Percentiles rank a stretch among this genome's conserved stretches.
These are phyloP conservation scores for Ilyonectria robusta DNA, from an alignment of 2,329 filamentous ascomycete species.

Conservation along the genomic window DNA sequence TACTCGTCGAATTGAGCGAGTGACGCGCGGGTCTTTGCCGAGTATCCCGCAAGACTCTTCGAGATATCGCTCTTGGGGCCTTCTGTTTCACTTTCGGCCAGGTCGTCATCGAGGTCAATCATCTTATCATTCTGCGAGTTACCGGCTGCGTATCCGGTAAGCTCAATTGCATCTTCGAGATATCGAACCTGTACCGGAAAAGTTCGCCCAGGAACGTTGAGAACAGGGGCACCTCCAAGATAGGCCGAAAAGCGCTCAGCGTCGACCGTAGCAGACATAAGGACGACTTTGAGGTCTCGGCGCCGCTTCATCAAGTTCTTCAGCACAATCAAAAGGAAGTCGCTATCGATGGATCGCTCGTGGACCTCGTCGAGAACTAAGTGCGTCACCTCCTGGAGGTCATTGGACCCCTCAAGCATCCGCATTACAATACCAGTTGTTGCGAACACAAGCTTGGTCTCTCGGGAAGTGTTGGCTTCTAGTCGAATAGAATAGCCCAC, in stretches of 20 bases:
- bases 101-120: constrained; percentile 75
- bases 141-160: constrained; percentile 79
- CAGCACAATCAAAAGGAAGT: constrained; percentile 93
- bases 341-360: constrained; percentile 95
- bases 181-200: constrained; percentile 92
- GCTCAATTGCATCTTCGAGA: constrained; percentile 92
- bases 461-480: constrained; percentile 86
- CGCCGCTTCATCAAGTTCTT: constrained; percentile 83
- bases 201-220: constrained; percentile 92
- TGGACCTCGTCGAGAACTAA: constrained; percentile 98
- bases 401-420: constrained; percentile 92
- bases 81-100: constrained; percentile 65
- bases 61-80: constrained; percentile 70
- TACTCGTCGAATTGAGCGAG: constrained; percentile 90
- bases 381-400: constrained; percentile 91
- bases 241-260: constrained; percentile 93
- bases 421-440: constrained; percentile 95
- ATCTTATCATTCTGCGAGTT: constrained; percentile 64
- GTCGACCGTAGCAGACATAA: constrained; percentile 98
- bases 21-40: constrained; percentile 79
- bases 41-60: constrained; percentile 80
- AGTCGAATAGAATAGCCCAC: constrained; percentile 96
- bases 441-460: constrained; percentile 90
- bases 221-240: constrained; percentile 85
- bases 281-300: constrained; percentile 88